Base-by-base conservation (phyloP, 495 filamentous ascomycete genomes). In the Massariosphaeria phaeospora region DNA sequence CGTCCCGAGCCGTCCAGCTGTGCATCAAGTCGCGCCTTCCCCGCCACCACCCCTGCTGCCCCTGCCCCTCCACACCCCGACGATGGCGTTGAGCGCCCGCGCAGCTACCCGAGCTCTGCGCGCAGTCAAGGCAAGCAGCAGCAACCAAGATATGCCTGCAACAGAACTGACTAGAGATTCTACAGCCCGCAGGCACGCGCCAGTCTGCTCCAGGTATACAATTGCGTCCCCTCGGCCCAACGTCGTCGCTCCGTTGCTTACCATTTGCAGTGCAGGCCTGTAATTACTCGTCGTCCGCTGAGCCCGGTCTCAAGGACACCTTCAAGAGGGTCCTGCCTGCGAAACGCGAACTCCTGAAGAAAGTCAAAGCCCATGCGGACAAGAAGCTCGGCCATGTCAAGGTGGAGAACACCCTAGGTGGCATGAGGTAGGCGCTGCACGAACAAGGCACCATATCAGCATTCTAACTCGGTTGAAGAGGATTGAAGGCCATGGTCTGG, bases 401-500 rank as follows among this genome's bases (percentile, higher is more conserved):
- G 76, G 80, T 96, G n/a, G 85, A 88, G 69, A 94, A 91, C 66
- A 87, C 86, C 11, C 82, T 96, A 57, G 94, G 94, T 58, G 93
- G 93, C 65, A 97, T 97, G 93, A 88, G 91, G 79, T 79, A 70
- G 30, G 69, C 25, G 30, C 26, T 3, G 21, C 26, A 24, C 29
- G 10, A 20, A 39, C 20, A 27, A 9, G 13, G 3, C 15, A 13
- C 13, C 13, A 34, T 36, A 34, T 42, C 35, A 4, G 13, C 21
- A 53, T 56, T 51, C 54, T 66, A 17, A 69, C 52, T 1, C 23
- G 15, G 24, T 57, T 33, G 8, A 29, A 81, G 81, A 71, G 91
- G 91, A 6, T 78, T 98, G 21, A 97, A 96, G 73, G 85, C 89
- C 59, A 96, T 98, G 89, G 77, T 98, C 45, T 98, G 93, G 93